Base-by-base conservation (phyloP, 495 filamentous ascomycete genomes). In the Penicillium ochrochloron region DNA sequence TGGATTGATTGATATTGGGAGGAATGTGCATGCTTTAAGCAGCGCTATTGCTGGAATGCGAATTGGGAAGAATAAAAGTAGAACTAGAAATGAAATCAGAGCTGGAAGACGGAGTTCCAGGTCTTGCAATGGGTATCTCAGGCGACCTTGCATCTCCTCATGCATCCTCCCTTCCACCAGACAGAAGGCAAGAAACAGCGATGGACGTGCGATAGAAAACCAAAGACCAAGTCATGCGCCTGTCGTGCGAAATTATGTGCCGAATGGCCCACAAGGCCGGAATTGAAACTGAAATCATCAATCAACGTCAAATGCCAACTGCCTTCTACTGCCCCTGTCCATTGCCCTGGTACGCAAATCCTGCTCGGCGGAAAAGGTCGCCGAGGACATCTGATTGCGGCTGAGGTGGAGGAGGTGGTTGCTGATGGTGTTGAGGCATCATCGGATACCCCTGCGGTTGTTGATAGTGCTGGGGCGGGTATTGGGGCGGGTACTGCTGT, bases 301-400 rank as follows among this genome's bases (percentile, higher is more conserved):
- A 52, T 31, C 48, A 51, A 52, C 29, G 48, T 21, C 48, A n/a
- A 27, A 63, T n/a, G 17, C 10, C n/a, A 15, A 58, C 29, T 15
- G 21, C 6, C 55, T 11, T 57, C 48, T 69, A 66, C 7, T 66
- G 19, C 19, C 63, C 63, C 39, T 68, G 71, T 5, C 65, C 69
- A 31, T 67, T 56, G 34, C 61, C 69, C 55, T 78, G 75, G 48
- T 74, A 73, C 23, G 75, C 75, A 50, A 80, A 58, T 17, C 80
- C 80, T 6, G 79, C 80, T 56, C 71, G 73, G 60, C 78, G 73
- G 57, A 83, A 83, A 8, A 82, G 57, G 65, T 80, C 75, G 29
- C 76, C 74, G 31, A 82, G 66, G 19, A 80, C 73, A 67, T 82
- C 79, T 42, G 62, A 60, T 57, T 72, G 67, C 2, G 56, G 59